phyloP scores from a whole-genome alignment of 2,329 filamentous ascomycete species.

The Arthrocladium fulminans region DNA sequence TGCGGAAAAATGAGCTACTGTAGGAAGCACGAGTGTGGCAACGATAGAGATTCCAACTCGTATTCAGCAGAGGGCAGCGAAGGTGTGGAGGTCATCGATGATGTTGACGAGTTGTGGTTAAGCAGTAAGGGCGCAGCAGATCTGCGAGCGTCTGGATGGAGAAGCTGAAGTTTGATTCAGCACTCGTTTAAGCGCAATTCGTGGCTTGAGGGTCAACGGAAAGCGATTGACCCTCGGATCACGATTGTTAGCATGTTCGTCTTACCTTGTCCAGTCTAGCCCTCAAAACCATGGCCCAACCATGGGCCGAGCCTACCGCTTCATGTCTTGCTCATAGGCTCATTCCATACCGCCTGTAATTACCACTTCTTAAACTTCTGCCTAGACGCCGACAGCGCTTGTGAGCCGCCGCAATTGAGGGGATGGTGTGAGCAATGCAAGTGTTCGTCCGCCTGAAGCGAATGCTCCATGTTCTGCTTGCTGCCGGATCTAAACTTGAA shows the following conservation, averaged over 20 bases:
- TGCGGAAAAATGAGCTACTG: neutral
- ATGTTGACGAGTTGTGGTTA: neutral
- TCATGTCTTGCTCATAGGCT: neutral
- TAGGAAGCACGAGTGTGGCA: no score
- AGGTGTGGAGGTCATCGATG: neutral
- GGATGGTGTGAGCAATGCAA: no score
- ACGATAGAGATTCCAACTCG: no score
- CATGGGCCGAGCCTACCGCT: neutral
- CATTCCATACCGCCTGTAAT: neutral
- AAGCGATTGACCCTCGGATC: neutral
- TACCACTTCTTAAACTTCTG: neutral
- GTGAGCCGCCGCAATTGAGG: neutral
- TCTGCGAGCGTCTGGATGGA: neutral
- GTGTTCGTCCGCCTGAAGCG: no score
- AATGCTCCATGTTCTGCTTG: no score
- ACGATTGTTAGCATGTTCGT: neutral
- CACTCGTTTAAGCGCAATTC: neutral
- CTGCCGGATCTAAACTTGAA: no score
- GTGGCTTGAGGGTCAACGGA: conserved; percentile 4
- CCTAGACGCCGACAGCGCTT: neutral
- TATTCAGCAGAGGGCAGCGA: neutral
- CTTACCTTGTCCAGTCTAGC: neutral
- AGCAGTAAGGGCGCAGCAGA: neutral
- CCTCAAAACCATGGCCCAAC: neutral
- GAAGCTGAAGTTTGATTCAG: conserved; percentile 1